Base-by-base conservation (phyloP, 805 yeast genomes). In the Zygosaccharomyces kombuchaensis region DNA sequence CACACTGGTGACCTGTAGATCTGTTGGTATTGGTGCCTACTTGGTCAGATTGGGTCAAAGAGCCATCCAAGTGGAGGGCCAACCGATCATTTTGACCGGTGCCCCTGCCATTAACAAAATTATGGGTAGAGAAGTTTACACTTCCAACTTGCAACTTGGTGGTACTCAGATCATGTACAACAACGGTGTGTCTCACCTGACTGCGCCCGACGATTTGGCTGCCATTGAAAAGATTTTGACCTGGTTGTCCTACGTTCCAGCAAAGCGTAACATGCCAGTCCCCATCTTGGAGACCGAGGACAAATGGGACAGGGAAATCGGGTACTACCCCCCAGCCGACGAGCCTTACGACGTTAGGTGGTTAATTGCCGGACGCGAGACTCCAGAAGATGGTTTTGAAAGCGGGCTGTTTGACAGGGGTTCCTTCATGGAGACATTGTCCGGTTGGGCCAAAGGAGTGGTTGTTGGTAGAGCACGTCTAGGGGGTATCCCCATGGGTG, bases 1-100 rank as follows among this genome's bases (percentile, higher is more conserved):
- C 48, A 91, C 99, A n/a, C 76, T 93, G 67, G 99, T 93, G 45
- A 93, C 99, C n/a, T 90, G 98, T 74, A 84, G 99, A 77, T 90
- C 98, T 43, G 99, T 93, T 61, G 99, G 99, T 83, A 93, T 93
- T 68, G 99, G 99, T 75, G 99, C 99, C 37, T 93, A 93, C 66
- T 77, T 93, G 66, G 99, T 93, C 34, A 85, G 99, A 71, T 78
- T 93, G 56, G 99, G 99, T 62, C 98, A 93, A 77, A 85, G 99
- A 76, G 95, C 98, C 35, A 90, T 93, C 60, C 99, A 93, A 74
- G 86, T 93, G 59, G 97, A 93, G 69, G 99, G 99, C 35, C 98
- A 93, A 72, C 99, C 99, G 45, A 88, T 93, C 59, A 91, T 93
- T 57, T 82, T 93, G 63, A 93, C 99, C 46, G 99, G 99, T 78